These are phyloP conservation scores for Melaleuca quinquenervia DNA, from an alignment of 345 rosid species.

Conservation along the genomic window DNA sequence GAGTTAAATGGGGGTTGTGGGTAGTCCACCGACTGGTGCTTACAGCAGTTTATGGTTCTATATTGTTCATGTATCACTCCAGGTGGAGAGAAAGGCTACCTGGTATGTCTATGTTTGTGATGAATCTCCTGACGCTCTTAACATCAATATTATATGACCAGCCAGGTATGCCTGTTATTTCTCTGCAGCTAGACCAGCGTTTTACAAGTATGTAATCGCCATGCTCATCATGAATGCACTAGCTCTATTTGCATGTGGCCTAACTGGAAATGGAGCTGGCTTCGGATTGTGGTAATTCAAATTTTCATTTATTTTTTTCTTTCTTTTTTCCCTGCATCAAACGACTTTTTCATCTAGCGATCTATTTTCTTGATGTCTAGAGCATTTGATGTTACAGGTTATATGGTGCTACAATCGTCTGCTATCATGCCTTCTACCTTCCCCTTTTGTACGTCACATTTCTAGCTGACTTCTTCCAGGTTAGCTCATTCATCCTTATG, in stretches of 20 bases:
- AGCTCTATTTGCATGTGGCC: conserved; percentile 50
- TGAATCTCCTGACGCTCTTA: not conserved
- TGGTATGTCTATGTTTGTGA: conserved; percentile 20
- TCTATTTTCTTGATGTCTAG: not conserved
- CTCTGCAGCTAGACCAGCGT: conserved; percentile 81
- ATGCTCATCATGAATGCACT: conserved; percentile 62
- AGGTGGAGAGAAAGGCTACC: conserved; percentile 83
- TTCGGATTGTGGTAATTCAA: conserved; percentile 70
- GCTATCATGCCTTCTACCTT: conserved; percentile 80
- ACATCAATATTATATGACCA: not conserved
- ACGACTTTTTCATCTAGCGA: not conserved
- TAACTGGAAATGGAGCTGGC: conserved; percentile 46
- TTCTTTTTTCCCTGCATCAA: not conserved
- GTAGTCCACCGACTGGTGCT: conserved; percentile 67
- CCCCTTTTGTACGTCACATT: conserved; percentile 73
- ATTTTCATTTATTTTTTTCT: not conserved
- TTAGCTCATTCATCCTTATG: not conserved
- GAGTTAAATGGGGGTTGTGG: conserved; percentile 82
- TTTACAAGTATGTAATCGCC: conserved; percentile 56
- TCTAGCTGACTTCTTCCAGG: conserved; percentile 93
- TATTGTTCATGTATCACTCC: conserved; percentile 68
- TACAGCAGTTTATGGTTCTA: conserved; percentile 59
- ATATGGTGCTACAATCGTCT: conserved; percentile 46
- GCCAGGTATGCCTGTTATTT: not conserved
- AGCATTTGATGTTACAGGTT: conserved; percentile 36